These are phyloP conservation scores for Pythium vanterpoolii DNA, from an alignment of 352 stramenopile species.

Conservation along the genomic window DNA sequence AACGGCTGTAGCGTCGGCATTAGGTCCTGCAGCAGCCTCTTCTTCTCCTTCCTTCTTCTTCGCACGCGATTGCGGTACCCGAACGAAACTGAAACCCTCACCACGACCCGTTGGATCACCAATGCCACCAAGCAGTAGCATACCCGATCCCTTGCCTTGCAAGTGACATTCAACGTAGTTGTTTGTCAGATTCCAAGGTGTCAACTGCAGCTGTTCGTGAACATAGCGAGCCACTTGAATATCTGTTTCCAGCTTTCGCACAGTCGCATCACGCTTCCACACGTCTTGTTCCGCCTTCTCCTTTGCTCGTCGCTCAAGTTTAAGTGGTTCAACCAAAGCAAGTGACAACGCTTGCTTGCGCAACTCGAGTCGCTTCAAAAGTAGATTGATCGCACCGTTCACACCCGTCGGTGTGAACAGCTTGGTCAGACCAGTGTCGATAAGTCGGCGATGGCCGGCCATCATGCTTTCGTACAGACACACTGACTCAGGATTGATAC, in stretches of 20 bases:
- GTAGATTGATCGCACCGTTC: constrained; percentile 64
- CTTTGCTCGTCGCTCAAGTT: constrained; percentile 45
- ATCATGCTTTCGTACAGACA: constrained; percentile 89
- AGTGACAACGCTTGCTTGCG: constrained; percentile 54
- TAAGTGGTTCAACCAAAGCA: constrained; percentile 46
- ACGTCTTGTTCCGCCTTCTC: constrained; percentile 68
- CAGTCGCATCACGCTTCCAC: constrained; percentile 62
- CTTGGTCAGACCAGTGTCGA: constrained; percentile 81
- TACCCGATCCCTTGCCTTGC: constrained; percentile 80
- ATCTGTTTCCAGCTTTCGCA: constrained; percentile 74
- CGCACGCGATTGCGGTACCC: constrained; percentile 65
- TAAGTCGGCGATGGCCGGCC: constrained; percentile 68
- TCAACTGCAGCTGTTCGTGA: constrained; percentile 72
- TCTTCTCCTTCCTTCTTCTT: constrained; percentile 84
- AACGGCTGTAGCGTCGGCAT: constrained; percentile 56
- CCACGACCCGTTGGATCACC: constrained; percentile 77
- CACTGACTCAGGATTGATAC: constrained; percentile 72
- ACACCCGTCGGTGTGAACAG: constrained; percentile 73
- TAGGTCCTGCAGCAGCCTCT: constrained; percentile 34
- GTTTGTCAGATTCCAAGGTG: constrained; percentile 82
- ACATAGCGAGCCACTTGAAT: constrained; percentile 84
- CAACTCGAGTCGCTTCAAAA: constrained; percentile 71
- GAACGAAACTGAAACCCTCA: constrained; percentile 85
- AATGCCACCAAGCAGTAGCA: constrained; percentile 76
- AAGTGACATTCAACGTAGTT: constrained; percentile 86